Percentiles rank a stretch among this genome's conserved stretches.
Conservation (phyloP, 2,329 filamentous ascomycete genomes). For the Coleophoma eucalyptorum region DNA sequence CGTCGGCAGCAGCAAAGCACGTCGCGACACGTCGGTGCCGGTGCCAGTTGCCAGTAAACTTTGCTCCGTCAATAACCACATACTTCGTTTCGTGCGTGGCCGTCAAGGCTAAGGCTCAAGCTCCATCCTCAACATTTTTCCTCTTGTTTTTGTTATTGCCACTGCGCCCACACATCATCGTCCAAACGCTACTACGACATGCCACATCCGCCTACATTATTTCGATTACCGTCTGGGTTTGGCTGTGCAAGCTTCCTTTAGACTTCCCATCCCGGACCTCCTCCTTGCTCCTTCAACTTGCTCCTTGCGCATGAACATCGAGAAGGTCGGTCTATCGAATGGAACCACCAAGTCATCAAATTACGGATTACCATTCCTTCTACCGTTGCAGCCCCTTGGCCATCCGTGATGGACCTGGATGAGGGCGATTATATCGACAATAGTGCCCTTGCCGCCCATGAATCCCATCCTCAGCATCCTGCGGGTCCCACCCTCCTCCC, state of each 20-base stretch:
- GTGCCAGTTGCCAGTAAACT: constrained; percentile 61
- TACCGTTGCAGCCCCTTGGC: not conserved
- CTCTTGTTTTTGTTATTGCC: not conserved
- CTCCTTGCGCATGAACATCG: not conserved
- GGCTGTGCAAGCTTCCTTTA: not conserved
- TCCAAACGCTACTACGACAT: not conserved
- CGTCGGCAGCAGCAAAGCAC: not conserved
- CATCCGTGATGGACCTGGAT: constrained; percentile 20
- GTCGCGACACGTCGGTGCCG: constrained; percentile 11
- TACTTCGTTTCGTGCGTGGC: not conserved
- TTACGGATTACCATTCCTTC: not conserved
- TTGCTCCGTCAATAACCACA: constrained; percentile 67
- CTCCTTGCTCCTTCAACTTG: no score
- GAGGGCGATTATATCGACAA: constrained; percentile 9
- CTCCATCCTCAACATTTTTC: not conserved
- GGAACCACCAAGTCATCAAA: not conserved
- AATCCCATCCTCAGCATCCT: not conserved
- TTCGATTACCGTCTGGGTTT: not conserved
- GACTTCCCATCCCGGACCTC: not conserved
- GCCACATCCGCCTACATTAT: not conserved
- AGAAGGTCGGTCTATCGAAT: not conserved
- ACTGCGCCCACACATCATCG: not conserved
- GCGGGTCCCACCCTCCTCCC: constrained; percentile 50
- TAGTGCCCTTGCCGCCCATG: not conserved
- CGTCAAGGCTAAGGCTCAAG: not conserved